Conservation (phyloP, 2,329 filamentous ascomycete genomes). For the Alternaria sp. region DNA sequence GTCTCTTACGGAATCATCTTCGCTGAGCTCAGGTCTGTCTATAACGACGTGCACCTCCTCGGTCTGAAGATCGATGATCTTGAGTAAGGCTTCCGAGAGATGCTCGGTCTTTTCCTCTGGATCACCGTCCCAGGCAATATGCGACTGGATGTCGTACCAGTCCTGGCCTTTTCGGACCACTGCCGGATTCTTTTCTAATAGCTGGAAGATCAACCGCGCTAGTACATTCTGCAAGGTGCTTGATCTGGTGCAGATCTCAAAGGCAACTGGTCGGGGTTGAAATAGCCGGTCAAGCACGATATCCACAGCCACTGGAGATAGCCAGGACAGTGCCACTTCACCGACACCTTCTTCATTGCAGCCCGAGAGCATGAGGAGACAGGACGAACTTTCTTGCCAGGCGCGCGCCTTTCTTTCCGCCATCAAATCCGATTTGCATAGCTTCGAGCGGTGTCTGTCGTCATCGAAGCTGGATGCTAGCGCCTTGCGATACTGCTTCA, state of each 20-base stretch:
- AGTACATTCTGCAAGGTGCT: not conserved
- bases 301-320: slow-evolving; percentile 9
- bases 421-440: not conserved
- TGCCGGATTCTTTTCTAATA: slow-evolving; percentile 4
- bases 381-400: not conserved
- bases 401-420: not conserved
- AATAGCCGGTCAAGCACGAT: not conserved
- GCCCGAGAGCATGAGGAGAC: slow-evolving; percentile 5
- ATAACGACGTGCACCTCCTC: not conserved
- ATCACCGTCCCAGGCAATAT: not conserved
- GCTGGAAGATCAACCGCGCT: slow-evolving; percentile 6
- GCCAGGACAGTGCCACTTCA: slow-evolving; percentile 6
- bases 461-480: not conserved
- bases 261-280: not conserved
- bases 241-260: not conserved
- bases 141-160: slow-evolving; percentile 1
- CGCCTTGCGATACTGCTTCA: not conserved
- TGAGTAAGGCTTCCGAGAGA: not conserved
- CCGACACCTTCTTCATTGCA: slow-evolving; percentile 2
- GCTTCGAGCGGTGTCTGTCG: not conserved
- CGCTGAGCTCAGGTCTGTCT: not conserved
- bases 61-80: not conserved
- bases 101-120: not conserved
- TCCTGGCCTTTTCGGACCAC: slow-evolving; percentile 7
- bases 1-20: not conserved